Conservation (phyloP, 176 grass and related monocot genomes). For the Musa beccarii region DNA sequence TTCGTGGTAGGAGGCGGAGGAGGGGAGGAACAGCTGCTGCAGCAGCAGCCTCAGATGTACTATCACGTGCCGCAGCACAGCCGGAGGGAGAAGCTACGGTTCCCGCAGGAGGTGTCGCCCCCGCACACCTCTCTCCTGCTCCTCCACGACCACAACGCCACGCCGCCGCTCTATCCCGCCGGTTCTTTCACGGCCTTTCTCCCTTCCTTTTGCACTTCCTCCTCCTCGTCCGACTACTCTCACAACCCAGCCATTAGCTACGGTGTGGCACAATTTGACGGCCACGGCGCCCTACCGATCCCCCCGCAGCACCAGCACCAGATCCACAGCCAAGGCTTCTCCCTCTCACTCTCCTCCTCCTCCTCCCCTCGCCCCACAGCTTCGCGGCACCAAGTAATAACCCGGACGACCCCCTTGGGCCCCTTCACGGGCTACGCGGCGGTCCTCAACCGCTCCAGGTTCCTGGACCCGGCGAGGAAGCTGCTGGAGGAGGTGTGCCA, state of each 20-base stretch:
- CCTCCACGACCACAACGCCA: constrained; percentile 13
- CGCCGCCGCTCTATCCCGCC: not conserved
- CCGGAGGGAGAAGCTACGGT: constrained; percentile 93
- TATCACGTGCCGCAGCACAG: constrained; percentile 92
- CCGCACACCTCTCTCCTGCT: constrained; percentile 4
- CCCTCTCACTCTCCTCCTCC: constrained; percentile 60
- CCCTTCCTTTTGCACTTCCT: constrained; percentile 3
- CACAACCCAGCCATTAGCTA: not conserved
- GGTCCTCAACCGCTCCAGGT: constrained; percentile 71
- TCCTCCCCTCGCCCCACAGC: constrained; percentile 30
- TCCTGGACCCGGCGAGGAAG: constrained; percentile 71
- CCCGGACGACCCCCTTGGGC: constrained; percentile 30
- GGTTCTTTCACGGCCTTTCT: constrained; percentile 10
- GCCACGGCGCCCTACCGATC: not conserved
- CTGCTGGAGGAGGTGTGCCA: constrained; percentile 93
- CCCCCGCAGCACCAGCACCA: constrained; percentile 4
- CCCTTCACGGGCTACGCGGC: constrained; percentile 92
- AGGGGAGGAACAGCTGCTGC: constrained; percentile 50
- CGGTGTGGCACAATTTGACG: not conserved
- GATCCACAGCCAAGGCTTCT: constrained; percentile 59
- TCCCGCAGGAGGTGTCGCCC: constrained; percentile 39
- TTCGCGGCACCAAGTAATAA: constrained; percentile 10
- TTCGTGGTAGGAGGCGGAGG: constrained; percentile 36
- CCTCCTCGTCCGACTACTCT: not conserved
- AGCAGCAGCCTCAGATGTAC: constrained; percentile 56